A percentile compares a stretch with the other conserved stretches of the same genome.
Evolutionary conservation across 2,329 filamentous ascomycete species (phyloP).

Genomic region (Beauveria brongniartii): DNA sequence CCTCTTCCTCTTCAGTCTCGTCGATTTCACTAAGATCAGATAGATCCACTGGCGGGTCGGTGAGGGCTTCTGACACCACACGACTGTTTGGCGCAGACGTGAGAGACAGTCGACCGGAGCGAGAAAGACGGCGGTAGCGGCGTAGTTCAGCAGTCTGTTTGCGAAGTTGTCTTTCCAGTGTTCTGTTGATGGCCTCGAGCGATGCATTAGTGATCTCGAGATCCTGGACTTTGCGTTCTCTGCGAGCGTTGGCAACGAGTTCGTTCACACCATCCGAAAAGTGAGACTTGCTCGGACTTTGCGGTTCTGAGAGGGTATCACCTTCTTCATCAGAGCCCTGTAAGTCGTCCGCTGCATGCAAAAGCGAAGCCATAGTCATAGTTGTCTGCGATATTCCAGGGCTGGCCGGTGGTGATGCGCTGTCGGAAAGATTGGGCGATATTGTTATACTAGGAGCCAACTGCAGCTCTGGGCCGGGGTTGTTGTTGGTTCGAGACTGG

Average conservation of each 20-base stretch:
- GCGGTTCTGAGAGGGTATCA: constrained; percentile 28
- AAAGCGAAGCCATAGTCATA: constrained; percentile 46
- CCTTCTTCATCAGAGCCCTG: constrained; percentile 25
- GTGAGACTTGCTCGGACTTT: constrained; percentile 52
- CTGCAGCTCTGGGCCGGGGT: constrained; percentile 28
- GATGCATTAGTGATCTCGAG: constrained; percentile 95
- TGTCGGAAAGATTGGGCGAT: constrained; percentile 27
- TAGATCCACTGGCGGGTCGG: constrained; percentile 34
- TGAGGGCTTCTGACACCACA: constrained; percentile 36
- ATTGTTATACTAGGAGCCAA: constrained; percentile 27
- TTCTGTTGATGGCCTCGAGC: constrained; percentile 87
- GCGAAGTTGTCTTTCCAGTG: constrained; percentile 80
- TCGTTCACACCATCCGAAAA: constrained; percentile 60
- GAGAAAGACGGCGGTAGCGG: constrained; percentile 75
- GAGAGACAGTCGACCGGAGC: constrained; percentile 66
- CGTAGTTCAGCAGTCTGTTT: constrained; percentile 87
- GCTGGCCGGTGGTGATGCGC: constrained; percentile 29
- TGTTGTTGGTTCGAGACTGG: constrained; percentile 35
- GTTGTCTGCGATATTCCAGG: constrained; percentile 25
- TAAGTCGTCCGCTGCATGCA: constrained; percentile 48
- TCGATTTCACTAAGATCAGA: constrained; percentile 45
- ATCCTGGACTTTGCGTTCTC: constrained; percentile 91
- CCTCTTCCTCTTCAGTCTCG: constrained; percentile 33
- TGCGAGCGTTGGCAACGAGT: constrained; percentile 75
- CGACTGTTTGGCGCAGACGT: constrained; percentile 39